Base-by-base conservation (phyloP, 495 filamentous ascomycete genomes). In the Endocarpon pusillum region DNA sequence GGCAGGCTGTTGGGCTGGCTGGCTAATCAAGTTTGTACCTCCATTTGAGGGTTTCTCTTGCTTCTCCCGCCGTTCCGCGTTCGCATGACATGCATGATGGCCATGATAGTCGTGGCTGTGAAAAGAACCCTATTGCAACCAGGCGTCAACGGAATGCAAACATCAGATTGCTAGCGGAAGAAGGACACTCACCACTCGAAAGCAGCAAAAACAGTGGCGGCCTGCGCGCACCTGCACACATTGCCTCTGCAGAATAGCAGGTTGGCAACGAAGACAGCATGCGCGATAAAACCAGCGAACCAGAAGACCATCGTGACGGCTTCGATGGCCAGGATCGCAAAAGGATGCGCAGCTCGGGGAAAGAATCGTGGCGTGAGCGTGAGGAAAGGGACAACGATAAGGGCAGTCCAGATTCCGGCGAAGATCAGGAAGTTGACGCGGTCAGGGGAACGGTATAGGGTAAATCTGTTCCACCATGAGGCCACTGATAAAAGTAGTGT, bases 221-320 rank as follows among this genome's bases (percentile, higher is more conserved):
- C 70, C 42, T 66, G 62, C 19, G 66, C 51, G 2, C 59, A 53
- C 9, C 40, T 45, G 39, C 73, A 77, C 7, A 55, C 51, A 21
- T 51, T 52, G 3, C 56, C 59, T 7, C 46, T 47, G 36, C 72
- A 78, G 26, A 47, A 41, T 1, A 31, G 32, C 3, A 68, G 37
- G 3, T 64, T 48, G 12, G 61, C 65, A 28, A 79, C 49, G 37
- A 63, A 59, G 3, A 70, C 73, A 2, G 73, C 80, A 1, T 83
- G 46, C 0, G 80, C 80, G 47, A 91, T 73, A 39, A 78, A 78
- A 18, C 81, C 81, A 0, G 75, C 73, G 49, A 93, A 84, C 84
- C 84, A 91, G 62, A 87, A 85, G 23, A 86, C 64, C 62, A 71
- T 75, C n/a, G 81, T 85, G 9, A 87, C 30, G 28, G 56, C 55